A percentile compares a stretch with the other conserved stretches of the same genome.
Evolutionary conservation across 345 rosid genomes (phyloP).

Genomic region (Lenwebbia sp.): DNA sequence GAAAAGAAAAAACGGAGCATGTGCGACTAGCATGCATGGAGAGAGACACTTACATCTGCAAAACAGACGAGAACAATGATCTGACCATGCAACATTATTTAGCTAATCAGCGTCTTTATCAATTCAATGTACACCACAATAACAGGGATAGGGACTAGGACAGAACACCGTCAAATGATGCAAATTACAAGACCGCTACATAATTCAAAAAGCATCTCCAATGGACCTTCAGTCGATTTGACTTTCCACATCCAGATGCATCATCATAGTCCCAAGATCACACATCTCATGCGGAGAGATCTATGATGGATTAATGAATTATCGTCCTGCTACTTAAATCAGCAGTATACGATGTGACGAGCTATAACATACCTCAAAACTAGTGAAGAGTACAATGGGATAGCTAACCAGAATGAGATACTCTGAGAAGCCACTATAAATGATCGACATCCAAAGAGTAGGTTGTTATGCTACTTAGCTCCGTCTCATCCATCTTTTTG

Average conservation of each 20-base stretch:
- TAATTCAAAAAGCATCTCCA: background rate
- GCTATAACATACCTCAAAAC: background rate
- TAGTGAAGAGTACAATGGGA: background rate
- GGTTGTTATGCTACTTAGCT: constrained; percentile 12
- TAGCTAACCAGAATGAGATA: background rate
- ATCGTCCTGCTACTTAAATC: background rate
- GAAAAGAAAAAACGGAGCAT: background rate
- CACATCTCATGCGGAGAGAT: background rate
- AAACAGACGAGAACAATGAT: background rate
- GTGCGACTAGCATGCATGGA: background rate
- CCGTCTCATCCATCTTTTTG: constrained; percentile 36
- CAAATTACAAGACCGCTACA: background rate
- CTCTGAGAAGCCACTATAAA: constrained; percentile 3
- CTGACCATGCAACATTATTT: background rate
- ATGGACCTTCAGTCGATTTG: background rate
- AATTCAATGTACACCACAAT: background rate
- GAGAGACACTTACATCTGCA: background rate
- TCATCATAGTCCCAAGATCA: background rate
- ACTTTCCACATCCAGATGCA: background rate
- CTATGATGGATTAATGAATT: background rate
- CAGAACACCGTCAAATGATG: background rate
- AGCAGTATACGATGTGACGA: background rate
- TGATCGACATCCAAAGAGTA: constrained; percentile 30
- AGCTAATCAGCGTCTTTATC: background rate
- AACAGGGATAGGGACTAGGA: background rate